These are phyloP conservation scores for Xylaria sp. DNA, from an alignment of 2,329 filamentous ascomycete genomes.

Conservation along the genomic window DNA sequence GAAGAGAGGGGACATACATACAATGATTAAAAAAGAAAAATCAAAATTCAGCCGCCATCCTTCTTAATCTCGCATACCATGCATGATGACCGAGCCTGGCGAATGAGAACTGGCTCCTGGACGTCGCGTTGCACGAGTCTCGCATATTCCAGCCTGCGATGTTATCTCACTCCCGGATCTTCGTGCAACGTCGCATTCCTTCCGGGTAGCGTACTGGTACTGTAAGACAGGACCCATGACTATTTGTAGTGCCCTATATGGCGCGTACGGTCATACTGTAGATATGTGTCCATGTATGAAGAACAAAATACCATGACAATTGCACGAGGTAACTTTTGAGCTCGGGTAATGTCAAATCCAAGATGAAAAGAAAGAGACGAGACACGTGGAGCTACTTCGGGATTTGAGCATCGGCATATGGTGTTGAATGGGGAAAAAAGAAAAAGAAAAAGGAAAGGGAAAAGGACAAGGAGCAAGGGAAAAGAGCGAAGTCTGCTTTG, in stretches of 20 bases:
- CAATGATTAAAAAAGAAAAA: conserved; percentile 9
- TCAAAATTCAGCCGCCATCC: conserved; percentile 14
- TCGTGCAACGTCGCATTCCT: not conserved
- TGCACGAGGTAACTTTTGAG: no score
- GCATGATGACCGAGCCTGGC: not conserved
- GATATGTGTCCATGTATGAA: no score
- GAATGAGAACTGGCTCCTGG: conserved; percentile 13
- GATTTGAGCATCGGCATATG: not conserved
- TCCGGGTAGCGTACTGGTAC: not conserved
- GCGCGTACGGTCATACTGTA: no score
- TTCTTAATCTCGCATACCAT: conserved; percentile 16
- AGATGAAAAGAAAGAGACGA: no score
- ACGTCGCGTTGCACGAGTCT: not conserved
- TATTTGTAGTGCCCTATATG: no score
- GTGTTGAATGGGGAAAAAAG: not conserved
- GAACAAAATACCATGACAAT: no score
- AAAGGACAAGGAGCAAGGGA: no score
- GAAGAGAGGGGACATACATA: no score
- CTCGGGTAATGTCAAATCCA: no score
- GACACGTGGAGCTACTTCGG: no score
- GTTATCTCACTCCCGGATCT: not conserved
- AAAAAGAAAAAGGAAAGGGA: no score
- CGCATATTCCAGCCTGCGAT: not conserved
- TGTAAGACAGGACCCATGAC: not conserved
- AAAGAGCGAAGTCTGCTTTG: no score